Evolutionary conservation across 2,329 filamentous ascomycete genomes (phyloP), one percentile per base, ranked within the genome.

Genomic region (Aureobasidium mangrovei): DNA sequence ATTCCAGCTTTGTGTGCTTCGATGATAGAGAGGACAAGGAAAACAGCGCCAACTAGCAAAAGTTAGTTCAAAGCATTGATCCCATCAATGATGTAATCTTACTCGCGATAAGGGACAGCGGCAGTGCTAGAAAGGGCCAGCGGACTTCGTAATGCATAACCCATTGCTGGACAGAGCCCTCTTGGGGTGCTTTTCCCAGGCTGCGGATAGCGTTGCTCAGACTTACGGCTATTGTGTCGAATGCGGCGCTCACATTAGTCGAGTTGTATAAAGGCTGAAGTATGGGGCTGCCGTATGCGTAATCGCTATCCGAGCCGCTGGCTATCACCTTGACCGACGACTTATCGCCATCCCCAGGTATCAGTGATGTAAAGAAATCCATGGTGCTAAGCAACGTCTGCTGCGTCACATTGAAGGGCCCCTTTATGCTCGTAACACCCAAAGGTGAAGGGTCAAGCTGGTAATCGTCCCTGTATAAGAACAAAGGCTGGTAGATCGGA

Each of bases 161-260:
- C 51, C 41, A 45, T 6, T 53, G 32, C 33, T 53, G 41, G 24
- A 27, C 10, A 1, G 9, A 26, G 3, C 51, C 41, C 6, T 4
- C 4, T 4, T 24, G 4, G 0, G 26, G 24, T 0, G 28, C 27
- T 1, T 6, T 12, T 7, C 51, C 51, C 1, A 44, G 1, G 3
- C 5, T 32, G 4, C 51, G 51, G 2, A 53, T 39, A 1, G 51
- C 51, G n/a, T 45, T 53, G 24, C 31, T 53, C 51, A 53, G 18
- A 35, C 51, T 53, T 32, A 3, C 38, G 2, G 51, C 51, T 28
- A 53, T n/a, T 26, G 39, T 27, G 10, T 53, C 33, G 8, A 53
- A 53, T 24, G 33, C 39, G 9, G 40, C 39, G 3, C 12, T 45
- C 7, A 28, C 39, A 8, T 53, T 28, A 7, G 41, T 35, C 12